Evolutionary conservation across 306 rosid species (phyloP).

Genomic region (Gleditsia sinensis): DNA sequence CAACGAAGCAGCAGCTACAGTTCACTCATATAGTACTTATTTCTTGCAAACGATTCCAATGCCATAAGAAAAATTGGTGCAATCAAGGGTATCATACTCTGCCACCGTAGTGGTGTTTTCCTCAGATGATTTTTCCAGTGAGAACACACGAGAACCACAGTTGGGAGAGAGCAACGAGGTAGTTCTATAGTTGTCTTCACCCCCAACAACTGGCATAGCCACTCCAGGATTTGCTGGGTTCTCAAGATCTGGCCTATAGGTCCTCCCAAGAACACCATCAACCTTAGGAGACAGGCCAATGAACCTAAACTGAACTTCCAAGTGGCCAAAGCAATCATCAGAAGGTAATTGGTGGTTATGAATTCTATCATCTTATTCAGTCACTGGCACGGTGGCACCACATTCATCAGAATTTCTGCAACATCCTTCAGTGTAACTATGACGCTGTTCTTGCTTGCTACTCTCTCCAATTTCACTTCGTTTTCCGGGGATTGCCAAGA

Average conservation of each 20-base stretch:
- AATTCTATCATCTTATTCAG: conserved; percentile 51
- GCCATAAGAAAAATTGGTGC: conserved; percentile 41
- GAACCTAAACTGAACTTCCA: conserved; percentile 54
- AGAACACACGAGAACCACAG: conserved; percentile 45
- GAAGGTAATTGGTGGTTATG: conserved; percentile 45
- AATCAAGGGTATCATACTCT: conserved; percentile 44
- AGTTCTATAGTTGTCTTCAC: conserved; percentile 51
- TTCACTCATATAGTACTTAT: background rate
- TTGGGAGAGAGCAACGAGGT: conserved; percentile 39
- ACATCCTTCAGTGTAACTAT: conserved; percentile 32
- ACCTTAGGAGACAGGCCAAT: conserved; percentile 38
- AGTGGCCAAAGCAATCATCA: conserved; percentile 52
- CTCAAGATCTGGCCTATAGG: conserved; percentile 43
- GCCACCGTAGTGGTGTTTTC: background rate
- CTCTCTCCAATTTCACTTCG: conserved; percentile 39
- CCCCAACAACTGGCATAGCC: conserved; percentile 53
- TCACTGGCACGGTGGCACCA: conserved; percentile 47
- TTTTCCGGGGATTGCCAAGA: conserved; percentile 35
- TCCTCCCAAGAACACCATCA: conserved; percentile 55
- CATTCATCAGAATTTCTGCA: conserved; percentile 51
- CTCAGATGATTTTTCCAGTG: background rate
- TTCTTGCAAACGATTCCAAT: conserved; percentile 53
- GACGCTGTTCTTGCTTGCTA: conserved; percentile 42
- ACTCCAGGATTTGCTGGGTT: conserved; percentile 52
- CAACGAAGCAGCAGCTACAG: background rate